Base-by-base conservation (phyloP, 176 grass and related monocot genomes). In the Hordeum marinum region DNA sequence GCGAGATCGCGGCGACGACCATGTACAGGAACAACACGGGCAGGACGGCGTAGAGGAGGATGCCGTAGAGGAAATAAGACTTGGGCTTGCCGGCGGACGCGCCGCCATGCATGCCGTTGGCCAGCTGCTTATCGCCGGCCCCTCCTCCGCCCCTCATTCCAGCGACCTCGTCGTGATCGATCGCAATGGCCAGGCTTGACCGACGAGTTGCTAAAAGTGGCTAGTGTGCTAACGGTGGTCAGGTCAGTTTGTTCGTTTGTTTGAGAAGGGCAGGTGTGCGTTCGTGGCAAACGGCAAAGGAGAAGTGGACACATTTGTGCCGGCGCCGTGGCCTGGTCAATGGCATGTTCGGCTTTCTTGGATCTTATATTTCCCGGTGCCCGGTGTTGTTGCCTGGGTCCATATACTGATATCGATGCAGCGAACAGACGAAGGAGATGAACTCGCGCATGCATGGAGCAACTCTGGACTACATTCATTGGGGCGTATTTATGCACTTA, bases 51-150 rank as follows among this genome's bases (percentile, higher is more conserved):
- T 87, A 90, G 77, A 93, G 88, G 88, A 90, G 63, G 72, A 83
- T 26, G 85, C 85, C 85, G 48, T 84, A 87, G 37, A 87, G 29
- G 45, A 90, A 75, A 15, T 68, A 80, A 3, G 80, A 75, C 65
- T 55, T 90, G 67, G 72, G 27, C 78, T 84, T 82, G 58, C 66
- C 31, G 48, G 58, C 58, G 18, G 62, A 45, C 15, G 20, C 81
- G 32, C 78, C 78, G 81, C 78, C 72, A 20, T 82, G 79, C 39
- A 61, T 48, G 80, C 36, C 69, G 68, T 92, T 92, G 60, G 63
- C 71, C 78, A 83, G 87, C 80, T 86, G 90, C 84, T 89, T 89
- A 60, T 89, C 80, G 7, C 84, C 84, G 46, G 70, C 83, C 59
- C 84, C 80, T 67, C 72, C 82, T 46, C 90, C 84, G 72, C 84